phyloP scores from a whole-genome alignment of 2,329 filamentous ascomycete species.

The Lasiodiplodia sp. region DNA sequence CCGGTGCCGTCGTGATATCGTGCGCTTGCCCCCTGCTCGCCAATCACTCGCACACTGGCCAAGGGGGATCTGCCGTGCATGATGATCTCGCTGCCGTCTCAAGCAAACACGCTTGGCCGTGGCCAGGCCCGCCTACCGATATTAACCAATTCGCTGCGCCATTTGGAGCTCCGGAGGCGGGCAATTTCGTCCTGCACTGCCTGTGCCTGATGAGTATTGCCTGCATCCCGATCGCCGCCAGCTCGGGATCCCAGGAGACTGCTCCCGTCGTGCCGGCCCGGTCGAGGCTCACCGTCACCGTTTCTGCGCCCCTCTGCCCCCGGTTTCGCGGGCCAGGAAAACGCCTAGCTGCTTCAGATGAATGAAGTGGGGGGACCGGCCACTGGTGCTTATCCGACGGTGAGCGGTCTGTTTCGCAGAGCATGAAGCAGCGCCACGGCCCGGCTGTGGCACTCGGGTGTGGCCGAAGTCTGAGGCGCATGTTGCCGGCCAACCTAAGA shows the following conservation, averaged over 20 bases:
- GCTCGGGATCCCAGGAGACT: not conserved
- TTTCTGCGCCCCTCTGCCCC: not conserved
- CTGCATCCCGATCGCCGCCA: not conserved
- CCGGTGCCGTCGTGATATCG: not conserved
- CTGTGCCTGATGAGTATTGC: not conserved
- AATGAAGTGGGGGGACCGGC: constrained; percentile 24
- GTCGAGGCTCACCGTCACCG: not conserved
- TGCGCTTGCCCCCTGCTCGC: constrained; percentile 23
- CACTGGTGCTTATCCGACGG: not conserved
- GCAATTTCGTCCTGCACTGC: not conserved
- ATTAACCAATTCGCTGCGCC: constrained; percentile 26
- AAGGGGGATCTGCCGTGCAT: constrained; percentile 27
- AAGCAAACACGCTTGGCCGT: constrained; percentile 19
- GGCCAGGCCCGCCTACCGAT: constrained; percentile 23
- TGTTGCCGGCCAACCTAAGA: not conserved
- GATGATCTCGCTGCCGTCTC: constrained; percentile 23
- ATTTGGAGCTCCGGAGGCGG: constrained; percentile 6
- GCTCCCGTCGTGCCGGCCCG: not conserved
- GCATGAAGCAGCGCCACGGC: constrained; percentile 15
- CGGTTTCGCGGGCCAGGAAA: not conserved
- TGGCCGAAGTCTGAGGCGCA: not conserved
- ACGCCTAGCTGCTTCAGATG: constrained; percentile 23
- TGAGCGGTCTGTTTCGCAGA: constrained; percentile 26
- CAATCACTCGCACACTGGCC: constrained; percentile 25
- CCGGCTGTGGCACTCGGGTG: constrained; percentile 1